phyloP scores from a whole-genome alignment of 192 early-diverging fungal species.

The Dissophora globulifera region DNA sequence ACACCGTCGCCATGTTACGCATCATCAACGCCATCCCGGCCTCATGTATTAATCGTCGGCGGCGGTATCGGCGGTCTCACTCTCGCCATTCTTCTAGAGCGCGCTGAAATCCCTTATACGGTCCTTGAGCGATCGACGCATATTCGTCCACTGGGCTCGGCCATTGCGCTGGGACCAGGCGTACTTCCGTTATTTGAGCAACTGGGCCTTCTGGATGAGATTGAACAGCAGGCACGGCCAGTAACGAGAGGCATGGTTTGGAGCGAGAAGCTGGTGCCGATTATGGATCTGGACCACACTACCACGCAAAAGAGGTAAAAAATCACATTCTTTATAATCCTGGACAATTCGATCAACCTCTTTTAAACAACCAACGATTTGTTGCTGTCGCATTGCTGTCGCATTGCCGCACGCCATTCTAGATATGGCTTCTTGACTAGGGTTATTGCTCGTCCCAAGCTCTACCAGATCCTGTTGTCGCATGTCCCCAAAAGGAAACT shows the following conservation, averaged over 20 bases:
- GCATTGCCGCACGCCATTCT: no score
- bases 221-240: conserved; percentile 15
- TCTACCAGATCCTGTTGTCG: conserved; percentile 27
- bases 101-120: conserved; percentile 16
- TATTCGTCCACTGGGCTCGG: conserved; percentile 18
- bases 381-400: no score
- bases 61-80: conserved; percentile 36
- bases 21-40: neutral
- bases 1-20: no score
- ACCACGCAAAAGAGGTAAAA: conserved; percentile 20
- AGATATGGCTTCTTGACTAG: conserved; percentile 34
- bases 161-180: conserved; percentile 27
- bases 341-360: neutral
- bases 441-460: conserved; percentile 22
- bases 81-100: conserved; percentile 20
- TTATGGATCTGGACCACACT: conserved; percentile 36
- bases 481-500: conserved; percentile 12
- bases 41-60: conserved; percentile 24
- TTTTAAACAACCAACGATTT: no score
- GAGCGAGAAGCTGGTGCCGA: conserved; percentile 31
- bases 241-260: conserved; percentile 33
- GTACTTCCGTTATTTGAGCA: conserved; percentile 28
- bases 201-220: conserved; percentile 20
- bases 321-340: no score
- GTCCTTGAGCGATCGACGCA: conserved; percentile 14